Evolutionary conservation across 1,139 yeast species (phyloP), one percentile per base, ranked within the genome.

Genomic region (Saccharomyces hybrid): DNA sequence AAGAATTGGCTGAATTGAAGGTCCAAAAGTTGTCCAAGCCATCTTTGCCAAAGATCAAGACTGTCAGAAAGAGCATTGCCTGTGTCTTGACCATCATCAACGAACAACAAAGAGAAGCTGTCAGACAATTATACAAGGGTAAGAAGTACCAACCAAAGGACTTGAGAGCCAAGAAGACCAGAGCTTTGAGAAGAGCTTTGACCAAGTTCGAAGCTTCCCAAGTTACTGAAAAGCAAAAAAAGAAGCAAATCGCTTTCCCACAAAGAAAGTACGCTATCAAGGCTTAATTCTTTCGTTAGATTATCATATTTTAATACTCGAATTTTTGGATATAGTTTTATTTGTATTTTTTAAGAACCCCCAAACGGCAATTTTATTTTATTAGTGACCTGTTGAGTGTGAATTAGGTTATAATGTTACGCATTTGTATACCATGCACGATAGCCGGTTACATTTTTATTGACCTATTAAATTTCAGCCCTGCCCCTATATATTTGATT

Each of bases 51-150:
- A 88, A 88, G 82, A 90, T 93, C 80, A 83, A 84, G 82, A 87
- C 91, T 67, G 96, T 90, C 75, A 89, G 98, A 85, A 93, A 91
- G 84, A 85, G 89, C 83, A 93, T 93, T 78, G 99, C 99, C 73
- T 90, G 95, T 78, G 96, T 91, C 83, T 19, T 19, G 23, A 19
- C 23, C 23, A 19, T 19, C 23, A 19, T 19, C 23, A 19, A 19
- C 23, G 23, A 19, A 19, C 23, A 19, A 19, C 23, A 19, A 19
- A 19, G 23, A 19, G 23, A 19, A 19, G 23, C 23, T 19, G 23
- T 19, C 23, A 19, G 23, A 19, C 23, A 19, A 19, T 19, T 19
- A 19, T 19, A 19, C 23, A 19, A 19, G 23, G 23, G 23, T 19
- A 19, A 19, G 23, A 19, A 19, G 23, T 19, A 19, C 23, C 23